Base-by-base conservation (phyloP, 2,329 filamentous ascomycete genomes). In the Plectosphaerella sp. region DNA sequence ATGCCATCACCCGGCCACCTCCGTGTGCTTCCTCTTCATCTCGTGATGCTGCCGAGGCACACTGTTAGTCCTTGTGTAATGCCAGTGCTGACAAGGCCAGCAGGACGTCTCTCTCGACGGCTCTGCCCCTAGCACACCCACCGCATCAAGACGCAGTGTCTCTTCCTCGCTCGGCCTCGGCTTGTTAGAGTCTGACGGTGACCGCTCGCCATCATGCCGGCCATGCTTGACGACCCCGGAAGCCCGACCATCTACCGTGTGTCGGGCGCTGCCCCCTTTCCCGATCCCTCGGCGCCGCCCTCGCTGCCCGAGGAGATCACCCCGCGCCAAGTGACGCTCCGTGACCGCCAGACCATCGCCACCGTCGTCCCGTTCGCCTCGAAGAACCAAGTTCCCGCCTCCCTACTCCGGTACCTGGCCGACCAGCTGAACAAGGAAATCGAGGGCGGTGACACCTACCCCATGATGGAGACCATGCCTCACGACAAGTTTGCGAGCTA, bases 381-480 rank as follows among this genome's bases (percentile, higher is more conserved):
- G n/a, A 81, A 82, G 16, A 76, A 83, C 52, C 83, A 91, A 64
- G 86, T 95, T n/a, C 91, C 91, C 3, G 73, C 77, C 39, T 86
- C 87, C 7, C 75, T 96, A 53, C 75, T 93, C 36, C 78, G 79
- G 39, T 94, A 95, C 64, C 82, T 96, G 46, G 88, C 83, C 61
- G 88, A 91, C 63, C 87, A 94, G 71, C 80, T 96, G 61, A 93
- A 92, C 67, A 87, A 89, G 70, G 91, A 96, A 70, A 94, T 96
- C 63, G 89, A 94, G 64, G 89, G 90, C 68, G 91, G 91, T 52
- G 91, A 96, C 67, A 95, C 91, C 1, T 96, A 96, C 68, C 90
- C 91, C 20, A 93, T 95, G 88, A 83, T 87, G 61, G 86, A 92
- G 49, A 76, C 84, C 16, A 83, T 96, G 70, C 75, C 86, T 5